Evolutionary conservation across 768 basidiomycete genomes (phyloP), one percentile per base, ranked within the genome.

Genomic region (Termitomyces heimii): DNA sequence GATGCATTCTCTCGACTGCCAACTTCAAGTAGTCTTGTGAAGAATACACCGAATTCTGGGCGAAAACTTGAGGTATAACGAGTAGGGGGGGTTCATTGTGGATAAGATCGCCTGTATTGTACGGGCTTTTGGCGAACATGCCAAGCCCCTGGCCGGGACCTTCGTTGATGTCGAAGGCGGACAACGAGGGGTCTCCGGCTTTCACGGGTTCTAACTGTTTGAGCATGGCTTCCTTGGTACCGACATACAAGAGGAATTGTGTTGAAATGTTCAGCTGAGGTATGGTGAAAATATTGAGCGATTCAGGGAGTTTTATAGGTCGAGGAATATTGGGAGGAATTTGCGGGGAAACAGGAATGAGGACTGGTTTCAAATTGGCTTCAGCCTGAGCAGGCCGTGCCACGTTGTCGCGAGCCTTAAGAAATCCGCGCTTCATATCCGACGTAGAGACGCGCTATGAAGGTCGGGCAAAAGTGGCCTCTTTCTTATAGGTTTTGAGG

Each of bases 61-160:
- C n/a, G 9, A 59, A 55, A 24, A 13, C 29, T 1, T 3, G 18
- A 52, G 63, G 58, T 10, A 50, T 18, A 2, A 63, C 29, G 2
- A 60, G 9, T 10, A 62, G 10, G 1, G 60, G 60, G 18, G 28
- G 45, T 31, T 64, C 63, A 29, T 35, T 43, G 14, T 39, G 46
- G 32, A 64, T 53, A 26, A 43, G 22, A 32, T 64, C 61, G 14
- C 63, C 63, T 28, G 53, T 43, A 12, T 49, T 28, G 16, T 55
- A 32, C 4, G 43, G 55, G 18, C 49, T 54, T 5, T 12, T 49
- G 9, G 57, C 35, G 40, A 59, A 61, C 26, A 50, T 26, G 20
- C 56, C 62, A 18, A 20, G 37, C 10, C 65, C 64, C n/a, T 56
- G 51, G 1, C 60, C 60, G 16, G 60, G 44, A 39, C 51, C 39